Conservation (phyloP, 768 basidiomycete genomes). For the Tulasnella sp. region DNA sequence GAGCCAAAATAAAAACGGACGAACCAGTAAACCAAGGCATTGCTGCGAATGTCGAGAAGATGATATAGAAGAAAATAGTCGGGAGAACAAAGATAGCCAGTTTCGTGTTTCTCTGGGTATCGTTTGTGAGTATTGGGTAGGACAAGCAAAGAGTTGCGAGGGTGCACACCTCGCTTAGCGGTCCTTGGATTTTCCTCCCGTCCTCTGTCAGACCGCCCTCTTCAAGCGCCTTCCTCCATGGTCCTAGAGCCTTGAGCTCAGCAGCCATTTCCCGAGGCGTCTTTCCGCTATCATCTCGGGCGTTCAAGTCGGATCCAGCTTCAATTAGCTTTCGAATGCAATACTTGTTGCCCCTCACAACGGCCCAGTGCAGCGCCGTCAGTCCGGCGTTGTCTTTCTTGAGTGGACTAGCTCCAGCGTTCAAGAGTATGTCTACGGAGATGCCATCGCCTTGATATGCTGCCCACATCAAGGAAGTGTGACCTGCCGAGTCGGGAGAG, state of each 20-base stretch:
- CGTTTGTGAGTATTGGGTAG: not conserved
- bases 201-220: constrained; percentile 77
- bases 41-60: constrained; percentile 72
- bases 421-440: constrained; percentile 80
- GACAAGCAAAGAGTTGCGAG: not conserved
- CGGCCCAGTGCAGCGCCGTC: constrained; percentile 92
- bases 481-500: constrained; percentile 80
- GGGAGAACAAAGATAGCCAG: constrained; percentile 70
- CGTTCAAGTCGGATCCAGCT: constrained; percentile 69
- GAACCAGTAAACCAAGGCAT: constrained; percentile 71
- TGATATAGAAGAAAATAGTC: constrained; percentile 63
- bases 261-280: constrained; percentile 91
- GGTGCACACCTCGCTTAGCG: constrained; percentile 53
- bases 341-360: constrained; percentile 80
- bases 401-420: constrained; percentile 73
- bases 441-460: constrained; percentile 97
- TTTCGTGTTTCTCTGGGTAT: constrained; percentile 61
- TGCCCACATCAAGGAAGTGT: constrained; percentile 97
- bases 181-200: constrained; percentile 51
- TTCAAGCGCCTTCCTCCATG: constrained; percentile 80
- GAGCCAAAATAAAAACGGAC: not conserved
- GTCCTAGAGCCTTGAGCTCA: constrained; percentile 80
- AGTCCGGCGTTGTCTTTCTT: constrained; percentile 72
- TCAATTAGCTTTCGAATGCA: constrained; percentile 79
- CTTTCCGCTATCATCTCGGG: constrained; percentile 73